Conservation (phyloP, 2,329 filamentous ascomycete genomes). For the Lasiodiplodia hormozganensis region DNA sequence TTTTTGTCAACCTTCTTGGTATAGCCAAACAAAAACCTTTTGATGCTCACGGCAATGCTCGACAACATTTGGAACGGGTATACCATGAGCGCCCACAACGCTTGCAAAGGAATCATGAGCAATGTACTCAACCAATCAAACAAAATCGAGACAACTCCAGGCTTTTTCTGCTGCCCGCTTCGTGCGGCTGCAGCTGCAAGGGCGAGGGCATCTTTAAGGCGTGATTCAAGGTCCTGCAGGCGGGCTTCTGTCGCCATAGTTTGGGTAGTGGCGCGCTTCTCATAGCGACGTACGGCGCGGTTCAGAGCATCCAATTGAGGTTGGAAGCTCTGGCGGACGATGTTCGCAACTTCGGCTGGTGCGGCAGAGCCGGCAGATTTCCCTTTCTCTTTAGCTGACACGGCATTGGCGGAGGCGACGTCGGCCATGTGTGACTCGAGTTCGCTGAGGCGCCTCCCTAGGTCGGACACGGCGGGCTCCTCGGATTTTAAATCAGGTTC, state of each 20-base stretch:
- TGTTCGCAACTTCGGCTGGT: conserved; percentile 51
- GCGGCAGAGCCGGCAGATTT: neutral
- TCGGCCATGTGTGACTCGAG: conserved; percentile 67
- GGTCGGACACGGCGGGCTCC: conserved; percentile 34
- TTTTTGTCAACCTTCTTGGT: conserved; percentile 19
- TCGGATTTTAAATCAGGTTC: conserved; percentile 34
- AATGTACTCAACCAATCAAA: conserved; percentile 40
- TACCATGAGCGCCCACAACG: conserved; percentile 38
- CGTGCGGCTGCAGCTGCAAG: conserved; percentile 73
- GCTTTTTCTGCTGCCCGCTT: conserved; percentile 40
- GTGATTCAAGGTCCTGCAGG: conserved; percentile 73
- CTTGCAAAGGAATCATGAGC: conserved; percentile 36
- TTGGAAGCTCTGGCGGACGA: conserved; percentile 71
- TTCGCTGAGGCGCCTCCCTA: conserved; percentile 65
- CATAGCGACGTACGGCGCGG: conserved; percentile 86
- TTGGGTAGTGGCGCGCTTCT: conserved; percentile 82
- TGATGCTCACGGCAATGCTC: neutral
- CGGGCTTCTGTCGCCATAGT: conserved; percentile 78
- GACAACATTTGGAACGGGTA: conserved; percentile 40
- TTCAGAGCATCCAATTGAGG: conserved; percentile 88
- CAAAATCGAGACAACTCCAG: conserved; percentile 40
- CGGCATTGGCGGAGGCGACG: conserved; percentile 40
- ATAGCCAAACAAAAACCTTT: conserved; percentile 28
- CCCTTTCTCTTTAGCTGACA: conserved; percentile 36
- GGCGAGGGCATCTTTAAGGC: conserved; percentile 77